Conservation (phyloP, 441 rosid species). For the Pelargonium cotyledonis region DNA sequence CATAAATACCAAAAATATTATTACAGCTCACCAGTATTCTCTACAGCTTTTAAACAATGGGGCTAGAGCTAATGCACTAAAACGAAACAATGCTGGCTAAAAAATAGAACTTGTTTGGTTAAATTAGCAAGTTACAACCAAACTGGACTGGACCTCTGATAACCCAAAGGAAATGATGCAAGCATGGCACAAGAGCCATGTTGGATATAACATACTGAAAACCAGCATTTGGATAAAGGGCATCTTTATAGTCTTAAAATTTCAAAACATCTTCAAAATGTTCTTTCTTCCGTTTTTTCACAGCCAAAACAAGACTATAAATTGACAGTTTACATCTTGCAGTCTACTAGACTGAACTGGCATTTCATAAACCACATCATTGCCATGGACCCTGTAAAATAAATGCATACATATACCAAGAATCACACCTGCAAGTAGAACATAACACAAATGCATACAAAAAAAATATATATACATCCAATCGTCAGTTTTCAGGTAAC, state of each 20-base stretch:
- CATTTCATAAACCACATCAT: background rate
- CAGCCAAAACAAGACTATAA: background rate
- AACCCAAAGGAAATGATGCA: background rate
- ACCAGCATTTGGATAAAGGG: background rate
- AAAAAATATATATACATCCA: background rate
- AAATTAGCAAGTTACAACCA: constrained; percentile 1
- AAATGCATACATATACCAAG: background rate
- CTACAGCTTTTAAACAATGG: constrained; percentile 1
- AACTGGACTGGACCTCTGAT: background rate
- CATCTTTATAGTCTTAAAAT: background rate
- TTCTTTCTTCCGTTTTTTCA: background rate
- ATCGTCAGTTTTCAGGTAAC: constrained; percentile 25
- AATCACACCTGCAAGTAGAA: background rate
- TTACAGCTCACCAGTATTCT: background rate
- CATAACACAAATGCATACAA: background rate
- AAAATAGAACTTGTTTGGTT: background rate
- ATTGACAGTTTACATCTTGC: background rate
- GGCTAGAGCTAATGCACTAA: background rate
- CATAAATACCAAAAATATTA: background rate
- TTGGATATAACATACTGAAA: background rate
- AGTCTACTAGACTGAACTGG: background rate
- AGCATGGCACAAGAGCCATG: background rate
- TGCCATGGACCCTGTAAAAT: background rate
- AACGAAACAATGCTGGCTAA: background rate
- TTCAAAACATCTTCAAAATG: background rate